Conservation (phyloP, 1,284 basidiomycete genomes). For the Coriolopsis trogii region DNA sequence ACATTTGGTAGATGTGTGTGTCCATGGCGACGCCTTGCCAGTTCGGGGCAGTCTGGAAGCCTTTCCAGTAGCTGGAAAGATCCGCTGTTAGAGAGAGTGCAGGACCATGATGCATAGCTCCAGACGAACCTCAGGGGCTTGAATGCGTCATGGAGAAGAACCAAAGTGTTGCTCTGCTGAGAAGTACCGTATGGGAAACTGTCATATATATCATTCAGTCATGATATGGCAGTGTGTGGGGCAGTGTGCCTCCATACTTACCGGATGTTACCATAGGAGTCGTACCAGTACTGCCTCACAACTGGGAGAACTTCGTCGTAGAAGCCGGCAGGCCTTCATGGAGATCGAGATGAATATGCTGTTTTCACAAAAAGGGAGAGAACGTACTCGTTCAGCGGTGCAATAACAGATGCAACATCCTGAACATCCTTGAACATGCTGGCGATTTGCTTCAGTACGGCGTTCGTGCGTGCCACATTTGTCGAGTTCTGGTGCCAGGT, state of each 20-base stretch:
- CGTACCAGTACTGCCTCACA: conserved; percentile 72
- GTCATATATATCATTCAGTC: no score
- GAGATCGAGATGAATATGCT: not conserved
- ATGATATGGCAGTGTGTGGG: no score
- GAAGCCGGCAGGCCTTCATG: conserved; percentile 77
- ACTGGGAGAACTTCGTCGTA: conserved; percentile 58
- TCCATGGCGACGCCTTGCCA: conserved; percentile 80
- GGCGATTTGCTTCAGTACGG: conserved; percentile 67
- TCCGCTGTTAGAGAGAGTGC: not conserved
- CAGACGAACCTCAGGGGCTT: conserved; percentile 57
- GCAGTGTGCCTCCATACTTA: no score
- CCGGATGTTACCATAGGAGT: conserved; percentile 79
- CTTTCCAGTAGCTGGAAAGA: conserved; percentile 61
- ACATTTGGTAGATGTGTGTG: conserved; percentile 84
- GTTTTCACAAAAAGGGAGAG: not conserved
- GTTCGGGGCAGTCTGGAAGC: conserved; percentile 63
- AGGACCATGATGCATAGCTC: no score
- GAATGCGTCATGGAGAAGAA: conserved; percentile 87
- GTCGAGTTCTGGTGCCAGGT: conserved; percentile 71
- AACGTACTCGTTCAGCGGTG: conserved; percentile 76
- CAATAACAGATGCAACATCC: conserved; percentile 71
- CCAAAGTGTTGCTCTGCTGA: conserved; percentile 61
- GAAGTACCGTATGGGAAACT: conserved; percentile 63
- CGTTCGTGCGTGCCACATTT: conserved; percentile 73
- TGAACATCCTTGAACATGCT: conserved; percentile 58